These are phyloP conservation scores for Gossypium trilobum DNA, from an alignment of 441 rosid genomes.

Conservation along the genomic window DNA sequence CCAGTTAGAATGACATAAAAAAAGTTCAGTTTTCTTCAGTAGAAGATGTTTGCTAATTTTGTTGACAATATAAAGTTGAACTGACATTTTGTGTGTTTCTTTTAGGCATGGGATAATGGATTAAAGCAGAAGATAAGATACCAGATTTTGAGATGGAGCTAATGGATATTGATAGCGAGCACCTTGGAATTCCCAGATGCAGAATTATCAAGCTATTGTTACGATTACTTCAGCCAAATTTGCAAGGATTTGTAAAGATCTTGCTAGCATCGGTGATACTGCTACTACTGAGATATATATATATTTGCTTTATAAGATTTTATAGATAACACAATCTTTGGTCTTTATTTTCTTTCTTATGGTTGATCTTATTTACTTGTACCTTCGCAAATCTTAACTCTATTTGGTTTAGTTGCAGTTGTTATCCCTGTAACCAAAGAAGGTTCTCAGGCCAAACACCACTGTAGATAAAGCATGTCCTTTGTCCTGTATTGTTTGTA, in stretches of 20 bases:
- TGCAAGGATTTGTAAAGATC: slow-evolving; percentile 82
- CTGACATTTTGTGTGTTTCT: background rate
- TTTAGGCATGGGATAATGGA: background rate
- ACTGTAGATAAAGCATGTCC: slow-evolving; percentile 71
- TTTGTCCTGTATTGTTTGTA: background rate
- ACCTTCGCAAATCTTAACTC: background rate
- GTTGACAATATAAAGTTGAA: background rate
- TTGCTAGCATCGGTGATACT: slow-evolving; percentile 82
- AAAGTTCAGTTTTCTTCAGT: background rate
- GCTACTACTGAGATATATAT: slow-evolving; percentile 31
- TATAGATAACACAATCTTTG: background rate
- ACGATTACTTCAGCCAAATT: slow-evolving; percentile 84
- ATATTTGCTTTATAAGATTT: background rate
- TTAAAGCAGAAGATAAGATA: slow-evolving; percentile 83
- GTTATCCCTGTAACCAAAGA: slow-evolving; percentile 86
- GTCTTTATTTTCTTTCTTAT: background rate
- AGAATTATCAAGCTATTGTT: slow-evolving; percentile 82
- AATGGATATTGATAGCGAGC: slow-evolving; percentile 98
- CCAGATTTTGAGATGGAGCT: slow-evolving; percentile 92
- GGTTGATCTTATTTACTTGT: background rate
- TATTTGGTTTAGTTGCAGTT: slow-evolving; percentile 33
- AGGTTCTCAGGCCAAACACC: slow-evolving; percentile 84
- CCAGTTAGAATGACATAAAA: background rate
- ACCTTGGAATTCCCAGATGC: slow-evolving; percentile 93
- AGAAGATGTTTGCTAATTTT: background rate